Percentiles rank a stretch among this genome's conserved stretches.
Evolutionary conservation across 306 rosid species (phyloP).

Genomic region (Malus sieversii): DNA sequence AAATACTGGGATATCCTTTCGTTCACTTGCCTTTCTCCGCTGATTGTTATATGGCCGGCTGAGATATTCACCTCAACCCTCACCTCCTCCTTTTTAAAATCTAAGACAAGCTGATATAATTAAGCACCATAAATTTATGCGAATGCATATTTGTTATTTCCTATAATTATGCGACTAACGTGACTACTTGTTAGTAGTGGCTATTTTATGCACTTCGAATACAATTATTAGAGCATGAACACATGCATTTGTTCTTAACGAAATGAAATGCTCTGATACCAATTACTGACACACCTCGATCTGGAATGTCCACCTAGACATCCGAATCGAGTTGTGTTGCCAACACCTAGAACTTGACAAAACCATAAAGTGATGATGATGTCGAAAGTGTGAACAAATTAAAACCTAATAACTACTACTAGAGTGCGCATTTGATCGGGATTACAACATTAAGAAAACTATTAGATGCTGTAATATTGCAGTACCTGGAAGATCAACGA

Average conservation of each 20-base stretch:
- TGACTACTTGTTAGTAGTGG: not conserved
- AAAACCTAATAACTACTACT: too few relatives aligned
- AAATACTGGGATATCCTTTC: conserved; percentile 30
- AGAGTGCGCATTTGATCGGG: too few relatives aligned
- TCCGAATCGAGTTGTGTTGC: too few relatives aligned
- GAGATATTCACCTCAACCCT: conserved; percentile 28
- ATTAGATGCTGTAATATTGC: not conserved
- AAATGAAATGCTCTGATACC: too few relatives aligned
- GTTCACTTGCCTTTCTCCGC: conserved; percentile 42
- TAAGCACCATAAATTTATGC: not conserved
- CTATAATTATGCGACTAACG: not conserved
- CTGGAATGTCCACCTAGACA: too few relatives aligned
- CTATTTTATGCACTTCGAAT: too few relatives aligned
- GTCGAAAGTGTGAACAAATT: too few relatives aligned
- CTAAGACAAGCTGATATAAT: conserved; percentile 15
- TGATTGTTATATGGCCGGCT: conserved; percentile 26
- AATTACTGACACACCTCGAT: too few relatives aligned
- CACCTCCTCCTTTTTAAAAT: conserved; percentile 53
- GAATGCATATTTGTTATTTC: not conserved
- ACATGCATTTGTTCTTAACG: too few relatives aligned
- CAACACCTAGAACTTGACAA: too few relatives aligned
- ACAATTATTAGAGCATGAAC: too few relatives aligned
- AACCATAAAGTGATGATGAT: too few relatives aligned
- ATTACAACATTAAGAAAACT: not conserved
- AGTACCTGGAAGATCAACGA: conserved; percentile 74